Base-by-base conservation (phyloP, 1,139 yeast species). In the Sugiyamaella grinbergsii region DNA sequence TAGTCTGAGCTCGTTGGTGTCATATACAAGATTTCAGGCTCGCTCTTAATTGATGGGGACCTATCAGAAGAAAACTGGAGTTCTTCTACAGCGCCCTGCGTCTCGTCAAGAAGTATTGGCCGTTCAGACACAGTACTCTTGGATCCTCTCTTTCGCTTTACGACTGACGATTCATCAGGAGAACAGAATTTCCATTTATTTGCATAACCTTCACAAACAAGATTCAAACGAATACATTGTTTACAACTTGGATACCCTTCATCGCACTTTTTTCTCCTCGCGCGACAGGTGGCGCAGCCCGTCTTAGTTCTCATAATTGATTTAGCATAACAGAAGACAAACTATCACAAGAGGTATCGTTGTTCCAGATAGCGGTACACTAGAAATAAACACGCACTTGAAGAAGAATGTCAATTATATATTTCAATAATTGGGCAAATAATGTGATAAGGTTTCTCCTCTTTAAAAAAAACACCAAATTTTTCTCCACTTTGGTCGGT, bases 181-280 rank as follows among this genome's bases (percentile, higher is more conserved):
- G 41, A 38, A 31, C 43, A 49, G 5, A 41, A 31, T 24, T 40
- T 42, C 48, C 48, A 49, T 26, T 43, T 43, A 38, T 49, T 49
- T 4, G 45, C 42, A 43, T 42, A 49, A 5, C 49, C 48, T 29
- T 43, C 52, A 31, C 52, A 49, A 10, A 32, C 38, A 6, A 49
- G 37, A 13, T 43, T 38, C 34, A 49, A 34, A 10, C 52, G 38
- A 18, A 32, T 26, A 37, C 52, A 49, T 33, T 49, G 52, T n/a
- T 34, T 29, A 33, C 52, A 49, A 16, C 24, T 36, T 11, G 52
- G 52, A 26, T 36, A 32, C 11, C 40, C 41, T 32, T 49, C 52
- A 31, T 49, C 52, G 13, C 52, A 49, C 32, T 49, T 49, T 20
- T 49, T 49, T 18, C 52, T 31, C n/a, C 52, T 39, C 10, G 48